phyloP scores from a whole-genome alignment of 176 grass and related monocot species.

The Miscanthus lutarioriparius region DNA sequence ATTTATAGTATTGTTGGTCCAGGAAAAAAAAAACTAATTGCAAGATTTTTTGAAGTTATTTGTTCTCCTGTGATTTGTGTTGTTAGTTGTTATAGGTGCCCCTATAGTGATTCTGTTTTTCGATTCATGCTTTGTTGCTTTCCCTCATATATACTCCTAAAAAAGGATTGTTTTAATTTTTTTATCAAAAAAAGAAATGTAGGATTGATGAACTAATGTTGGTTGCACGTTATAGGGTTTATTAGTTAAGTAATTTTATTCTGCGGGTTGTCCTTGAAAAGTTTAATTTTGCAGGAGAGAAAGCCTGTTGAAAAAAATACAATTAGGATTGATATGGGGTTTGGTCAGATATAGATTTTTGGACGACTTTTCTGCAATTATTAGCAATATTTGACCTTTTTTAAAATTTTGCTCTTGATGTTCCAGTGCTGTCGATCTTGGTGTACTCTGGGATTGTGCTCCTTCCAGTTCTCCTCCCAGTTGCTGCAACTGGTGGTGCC shows the following conservation, averaged over 20 bases:
- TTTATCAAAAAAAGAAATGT: background rate
- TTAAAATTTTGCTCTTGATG: background rate
- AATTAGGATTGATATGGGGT: background rate
- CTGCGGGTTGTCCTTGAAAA: background rate
- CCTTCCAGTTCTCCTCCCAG: conserved; percentile 72
- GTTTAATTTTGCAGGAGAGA: background rate
- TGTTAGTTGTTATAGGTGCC: background rate
- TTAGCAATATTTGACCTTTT: background rate
- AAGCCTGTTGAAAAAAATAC: no score
- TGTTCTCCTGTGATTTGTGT: background rate
- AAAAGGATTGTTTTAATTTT: background rate
- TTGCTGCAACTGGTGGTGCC: conserved; percentile 65
- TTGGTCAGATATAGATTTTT: background rate
- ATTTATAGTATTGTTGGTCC: background rate
- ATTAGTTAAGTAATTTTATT: background rate
- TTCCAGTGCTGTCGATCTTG: conserved; percentile 83
- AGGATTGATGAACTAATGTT: background rate
- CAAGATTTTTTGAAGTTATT: background rate
- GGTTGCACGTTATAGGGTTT: conserved; percentile 3
- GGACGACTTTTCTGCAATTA: background rate
- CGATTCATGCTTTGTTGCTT: background rate
- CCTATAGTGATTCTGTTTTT: background rate
- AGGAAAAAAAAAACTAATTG: background rate
- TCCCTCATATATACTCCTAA: background rate
- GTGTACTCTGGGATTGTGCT: conserved; percentile 66